These are phyloP conservation scores for Podospora comata DNA, from an alignment of 495 filamentous ascomycete species.

Conservation along the genomic window DNA sequence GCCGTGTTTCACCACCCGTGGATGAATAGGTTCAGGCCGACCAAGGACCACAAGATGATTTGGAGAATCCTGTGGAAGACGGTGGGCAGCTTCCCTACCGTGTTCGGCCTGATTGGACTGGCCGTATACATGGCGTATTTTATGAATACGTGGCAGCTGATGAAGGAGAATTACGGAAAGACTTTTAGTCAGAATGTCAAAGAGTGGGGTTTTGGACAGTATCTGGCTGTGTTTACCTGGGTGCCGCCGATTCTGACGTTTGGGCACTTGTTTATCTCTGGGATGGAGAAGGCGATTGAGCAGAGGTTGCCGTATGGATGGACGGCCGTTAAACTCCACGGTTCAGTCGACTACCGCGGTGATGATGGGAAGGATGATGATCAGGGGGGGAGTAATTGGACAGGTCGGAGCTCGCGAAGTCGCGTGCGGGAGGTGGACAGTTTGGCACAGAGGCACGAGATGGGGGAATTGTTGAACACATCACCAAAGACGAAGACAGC, in stretches of 20 bases:
- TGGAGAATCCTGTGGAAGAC: conserved; percentile 11
- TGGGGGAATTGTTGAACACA: not conserved
- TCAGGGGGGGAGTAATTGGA: not conserved
- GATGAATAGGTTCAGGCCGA: conserved; percentile 4
- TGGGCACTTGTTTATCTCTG: conserved; percentile 13
- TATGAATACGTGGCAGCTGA: conserved; percentile 23
- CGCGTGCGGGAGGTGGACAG: not conserved
- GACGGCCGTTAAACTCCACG: not conserved
- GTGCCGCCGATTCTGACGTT: conserved; percentile 22
- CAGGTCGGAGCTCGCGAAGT: not conserved
- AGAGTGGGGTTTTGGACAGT: conserved; percentile 27
- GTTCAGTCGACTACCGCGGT: not conserved
- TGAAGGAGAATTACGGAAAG: conserved; percentile 24
- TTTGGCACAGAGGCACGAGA: not conserved
- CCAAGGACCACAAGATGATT: not conserved
- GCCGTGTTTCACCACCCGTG: conserved; percentile 19
- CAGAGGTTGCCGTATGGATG: conserved; percentile 12
- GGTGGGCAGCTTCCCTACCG: conserved; percentile 13
- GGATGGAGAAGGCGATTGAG: conserved; percentile 14
- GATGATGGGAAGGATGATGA: not conserved
- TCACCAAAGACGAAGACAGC: not conserved
- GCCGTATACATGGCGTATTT: conserved; percentile 20
- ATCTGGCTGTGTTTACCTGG: conserved; percentile 26
- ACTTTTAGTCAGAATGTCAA: conserved; percentile 16
- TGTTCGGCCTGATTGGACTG: conserved; percentile 17